Base-by-base conservation (phyloP, 1,284 basidiomycete species). In the Microbotryum violaceum region DNA sequence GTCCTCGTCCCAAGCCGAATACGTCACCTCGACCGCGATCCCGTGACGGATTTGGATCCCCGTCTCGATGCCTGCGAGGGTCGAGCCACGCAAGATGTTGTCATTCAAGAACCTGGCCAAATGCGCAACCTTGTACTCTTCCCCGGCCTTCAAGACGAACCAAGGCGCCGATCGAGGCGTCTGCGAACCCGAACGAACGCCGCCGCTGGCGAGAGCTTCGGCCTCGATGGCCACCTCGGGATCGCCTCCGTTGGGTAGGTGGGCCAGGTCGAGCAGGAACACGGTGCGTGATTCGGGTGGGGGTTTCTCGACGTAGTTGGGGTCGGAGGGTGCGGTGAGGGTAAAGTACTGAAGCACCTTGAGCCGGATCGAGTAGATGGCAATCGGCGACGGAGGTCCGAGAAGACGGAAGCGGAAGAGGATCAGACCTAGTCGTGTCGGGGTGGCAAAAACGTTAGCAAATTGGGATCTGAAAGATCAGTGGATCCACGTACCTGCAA, bases 401-500 rank as follows among this genome's bases (percentile, higher is more conserved):
- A 29, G 29, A 37, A 56, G 54, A 21, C 44, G 33, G n/a, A 56
- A 47, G n/a, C 54, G 54, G 27, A 56, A 42, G n/a, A 33, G 54
- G 16, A 56, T 33, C n/a, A 56, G n/a, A n/a, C 54, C 54, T 23
- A 16, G 14, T n/a, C 51, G 51, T 16, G 27, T n/a, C 2, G 25
- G 9, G 10, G 18, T 49, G 10, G 10, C 18, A 1, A 14, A 14
- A 49, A 23, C 14, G 18, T 49, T 16, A 49, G 5, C 14, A 49
- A 20, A 3, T 20, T 54, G 27, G 37, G 18, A 18, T 31, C n/a
- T 27, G 4, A 8, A 6, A 42, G 45, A 2, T 44, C 4, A 29
- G 4, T 1, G 18, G 46, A 5, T 42, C 37, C 9, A 59, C 33
- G n/a, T 18, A 66, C 65, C 67, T 18, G 37, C 37, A 18, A 42